Conservation (phyloP, 2,329 filamentous ascomycete species). For the Emmonsiellopsis sp. region DNA sequence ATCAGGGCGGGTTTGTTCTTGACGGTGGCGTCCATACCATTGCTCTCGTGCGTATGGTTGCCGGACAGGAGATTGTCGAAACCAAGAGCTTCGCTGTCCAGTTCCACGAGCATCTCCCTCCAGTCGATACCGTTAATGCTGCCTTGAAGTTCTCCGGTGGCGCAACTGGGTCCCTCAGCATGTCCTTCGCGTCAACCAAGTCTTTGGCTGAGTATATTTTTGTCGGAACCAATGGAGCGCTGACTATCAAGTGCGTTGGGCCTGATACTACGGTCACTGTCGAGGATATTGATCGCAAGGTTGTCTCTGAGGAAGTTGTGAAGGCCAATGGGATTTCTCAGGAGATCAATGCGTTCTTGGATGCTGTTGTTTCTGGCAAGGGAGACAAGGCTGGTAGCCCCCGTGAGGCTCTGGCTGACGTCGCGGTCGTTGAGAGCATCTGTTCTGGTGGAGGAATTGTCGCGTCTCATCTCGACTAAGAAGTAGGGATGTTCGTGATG, state of each 20-base stretch:
- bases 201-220: slow-evolving; percentile 41
- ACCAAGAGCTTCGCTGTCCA: slow-evolving; percentile 40
- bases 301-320: slow-evolving; percentile 43
- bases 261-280: slow-evolving; percentile 27
- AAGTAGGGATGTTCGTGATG: too few relatives aligned
- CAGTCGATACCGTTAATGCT: slow-evolving; percentile 49
- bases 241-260: slow-evolving; percentile 32
- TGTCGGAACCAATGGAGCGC: slow-evolving; percentile 42
- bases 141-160: slow-evolving; percentile 39
- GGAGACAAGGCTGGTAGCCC: slow-evolving; percentile 24
- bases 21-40: slow-evolving; percentile 50
- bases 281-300: slow-evolving; percentile 38
- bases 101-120: slow-evolving; percentile 43
- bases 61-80: slow-evolving; percentile 35
- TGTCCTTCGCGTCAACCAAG: slow-evolving; percentile 46
- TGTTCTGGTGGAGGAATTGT: slow-evolving; percentile 22
- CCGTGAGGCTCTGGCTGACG: slow-evolving; percentile 45
- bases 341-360: slow-evolving; percentile 14
- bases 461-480: not conserved
- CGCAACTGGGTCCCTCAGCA: slow-evolving; percentile 39
- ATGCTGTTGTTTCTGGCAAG: slow-evolving; percentile 1
- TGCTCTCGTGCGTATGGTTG: slow-evolving; percentile 41
- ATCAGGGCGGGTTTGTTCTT: slow-evolving; percentile 51
- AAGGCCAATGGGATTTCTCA: slow-evolving; percentile 33
- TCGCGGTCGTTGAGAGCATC: slow-evolving; percentile 29